Evolutionary conservation across 177 flowering plant genomes (phyloP), one percentile per base, ranked within the genome.

Genomic region (Vitis hybrid): DNA sequence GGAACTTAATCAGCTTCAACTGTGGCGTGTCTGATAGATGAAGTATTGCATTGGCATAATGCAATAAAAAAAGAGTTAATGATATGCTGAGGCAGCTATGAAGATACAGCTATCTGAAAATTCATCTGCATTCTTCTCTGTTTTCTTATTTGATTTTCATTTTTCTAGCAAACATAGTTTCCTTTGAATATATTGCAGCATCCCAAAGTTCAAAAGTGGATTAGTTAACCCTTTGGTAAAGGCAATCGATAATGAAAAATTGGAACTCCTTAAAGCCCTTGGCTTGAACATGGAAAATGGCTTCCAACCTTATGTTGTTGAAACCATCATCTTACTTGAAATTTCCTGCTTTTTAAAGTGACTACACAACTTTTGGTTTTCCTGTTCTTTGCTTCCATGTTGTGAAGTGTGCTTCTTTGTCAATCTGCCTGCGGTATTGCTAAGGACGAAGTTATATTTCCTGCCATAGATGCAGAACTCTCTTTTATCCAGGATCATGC

Each of bases 381-480:
- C 14, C 33, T 63, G 9, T 19, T 45, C 55, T 60, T 13, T 20
- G 52, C 10, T 55, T 79, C 69, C 52, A 16, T 33, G 51, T 69
- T 49, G 45, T 33, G 45, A 33, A 33, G 1, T 33, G 45, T 74
- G 55, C 45, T 33, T 33, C 45, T 33, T 33, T 60, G 63, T 71
- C 61, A 33, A 33, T 73, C 64, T 82, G 72, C 14, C 31, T 84
- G 89, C 89, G 92, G 98, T 76, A 85, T 94, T 78, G 98, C 97
- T 76, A 96, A 92, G 81, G 98, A 94, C 80, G 87, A 84, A 76
- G 85, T 94, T 68, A 90, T 90, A 81, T 94, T 94, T 79, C 98
- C 98, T 76, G 94, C 94, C 16, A 85, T 92, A 73, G 97, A 89
- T 84, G 81, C 74, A 58, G 94, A 89, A 75, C 83, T 90, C 72